Evolutionary conservation across 805 yeast genomes (phyloP).

Genomic region (Grigorovia yakushimaensis): DNA sequence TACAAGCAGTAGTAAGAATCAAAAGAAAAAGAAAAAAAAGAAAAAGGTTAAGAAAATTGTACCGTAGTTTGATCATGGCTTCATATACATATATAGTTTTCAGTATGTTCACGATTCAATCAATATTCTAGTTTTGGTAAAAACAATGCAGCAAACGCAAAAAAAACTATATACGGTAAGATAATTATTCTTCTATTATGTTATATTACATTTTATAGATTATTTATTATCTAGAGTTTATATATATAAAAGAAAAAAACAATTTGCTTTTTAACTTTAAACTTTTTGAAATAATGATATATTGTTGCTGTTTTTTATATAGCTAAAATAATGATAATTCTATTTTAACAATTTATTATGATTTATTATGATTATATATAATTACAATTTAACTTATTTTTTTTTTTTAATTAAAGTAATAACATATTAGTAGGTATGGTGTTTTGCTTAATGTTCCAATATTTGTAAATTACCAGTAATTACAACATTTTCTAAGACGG

Average conservation of each 20-base stretch:
- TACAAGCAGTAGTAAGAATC: conserved; percentile 3
- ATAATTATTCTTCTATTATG: too few species aligned
- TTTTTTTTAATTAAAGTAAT: too few species aligned
- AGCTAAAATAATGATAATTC: too few species aligned
- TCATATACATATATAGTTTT: not conserved
- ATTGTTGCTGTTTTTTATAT: too few species aligned
- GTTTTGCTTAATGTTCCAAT: conserved; percentile 24
- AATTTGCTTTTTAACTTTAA: not conserved
- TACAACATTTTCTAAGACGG: conserved; percentile 89
- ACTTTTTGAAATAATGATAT: not conserved
- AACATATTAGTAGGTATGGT: too few species aligned
- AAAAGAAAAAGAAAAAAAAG: conserved; percentile 15
- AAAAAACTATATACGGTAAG: not conserved
- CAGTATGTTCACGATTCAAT: too few species aligned
- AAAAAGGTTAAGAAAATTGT: conserved; percentile 1
- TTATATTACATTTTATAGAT: too few species aligned
- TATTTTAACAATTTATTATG: not conserved
- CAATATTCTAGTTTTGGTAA: not conserved
- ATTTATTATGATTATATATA: not conserved
- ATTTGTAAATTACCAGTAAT: conserved; percentile 94
- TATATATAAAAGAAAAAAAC: not conserved
- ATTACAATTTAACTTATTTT: not conserved
- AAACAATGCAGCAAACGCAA: not conserved
- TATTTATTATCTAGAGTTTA: too few species aligned
- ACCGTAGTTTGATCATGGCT: too few species aligned